Conservation (phyloP, 345 rosid genomes). For the Hypericum perforatum region DNA sequence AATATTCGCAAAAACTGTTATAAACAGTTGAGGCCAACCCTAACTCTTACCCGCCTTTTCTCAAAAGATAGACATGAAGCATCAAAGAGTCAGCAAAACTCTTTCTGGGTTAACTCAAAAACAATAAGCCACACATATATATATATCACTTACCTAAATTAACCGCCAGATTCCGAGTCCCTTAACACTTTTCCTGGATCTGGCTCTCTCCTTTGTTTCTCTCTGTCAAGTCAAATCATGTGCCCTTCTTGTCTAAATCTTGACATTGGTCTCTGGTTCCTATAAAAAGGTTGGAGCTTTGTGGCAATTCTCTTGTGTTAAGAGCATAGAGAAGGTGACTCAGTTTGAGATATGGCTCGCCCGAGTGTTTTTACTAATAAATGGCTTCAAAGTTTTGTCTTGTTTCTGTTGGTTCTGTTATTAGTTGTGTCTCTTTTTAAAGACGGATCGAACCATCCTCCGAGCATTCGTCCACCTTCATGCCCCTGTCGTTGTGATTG, state of each 20-base stretch:
- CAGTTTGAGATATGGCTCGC: too few relatives aligned
- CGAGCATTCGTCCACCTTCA: constrained; percentile 14
- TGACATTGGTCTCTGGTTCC: background rate
- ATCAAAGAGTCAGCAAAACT: too few relatives aligned
- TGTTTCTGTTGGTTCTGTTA: constrained; percentile 19
- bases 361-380: constrained; percentile 7
- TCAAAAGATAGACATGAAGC: too few relatives aligned
- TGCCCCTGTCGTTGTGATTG: constrained; percentile 31
- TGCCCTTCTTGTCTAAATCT: constrained; percentile 9
- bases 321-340: too few relatives aligned
- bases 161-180: background rate
- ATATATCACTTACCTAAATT: too few relatives aligned
- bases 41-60: too few relatives aligned
- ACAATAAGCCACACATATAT: background rate
- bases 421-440: constrained; percentile 18
- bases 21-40: too few relatives aligned
- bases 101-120: background rate
- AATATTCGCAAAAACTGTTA: too few relatives aligned
- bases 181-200: constrained; percentile 15
- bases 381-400: constrained; percentile 21
- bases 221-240: background rate
- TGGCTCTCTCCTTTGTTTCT: constrained; percentile 4
- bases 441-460: constrained; percentile 11
- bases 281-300: too few relatives aligned
- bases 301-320: too few relatives aligned